Percentiles rank a stretch among this genome's conserved stretches.
Conservation (phyloP, 345 rosid species). For the Gossypium longicalyx region DNA sequence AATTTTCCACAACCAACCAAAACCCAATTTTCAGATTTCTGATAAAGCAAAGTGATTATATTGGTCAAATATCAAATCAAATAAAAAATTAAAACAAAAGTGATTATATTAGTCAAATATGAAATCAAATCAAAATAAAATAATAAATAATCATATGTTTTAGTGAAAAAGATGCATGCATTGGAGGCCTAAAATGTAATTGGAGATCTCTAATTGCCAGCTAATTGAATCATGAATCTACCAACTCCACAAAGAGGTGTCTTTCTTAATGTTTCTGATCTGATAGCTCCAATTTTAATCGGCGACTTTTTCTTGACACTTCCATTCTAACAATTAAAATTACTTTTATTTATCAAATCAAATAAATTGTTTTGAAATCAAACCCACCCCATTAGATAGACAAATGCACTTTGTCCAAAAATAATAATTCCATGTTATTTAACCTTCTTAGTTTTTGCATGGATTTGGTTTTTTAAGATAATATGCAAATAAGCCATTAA, state of each 20-base stretch:
- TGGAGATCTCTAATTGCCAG: conserved; percentile 32
- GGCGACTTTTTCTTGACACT: not conserved
- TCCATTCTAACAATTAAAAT: no score
- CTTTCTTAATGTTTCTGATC: not conserved
- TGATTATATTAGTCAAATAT: conserved; percentile 2
- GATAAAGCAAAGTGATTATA: not conserved
- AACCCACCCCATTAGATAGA: no score
- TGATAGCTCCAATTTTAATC: not conserved
- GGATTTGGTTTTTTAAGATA: no score
- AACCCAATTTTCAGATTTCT: not conserved
- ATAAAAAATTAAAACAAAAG: not conserved
- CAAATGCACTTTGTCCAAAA: no score
- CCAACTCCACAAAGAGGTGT: not conserved
- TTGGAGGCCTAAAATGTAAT: not conserved
- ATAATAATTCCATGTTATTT: no score
- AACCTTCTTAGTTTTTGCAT: no score
- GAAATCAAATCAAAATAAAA: conserved; percentile 22
- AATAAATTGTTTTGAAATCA: no score
- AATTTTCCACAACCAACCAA: conserved; percentile 8
- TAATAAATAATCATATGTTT: not conserved
- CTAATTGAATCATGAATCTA: conserved; percentile 16
- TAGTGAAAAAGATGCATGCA: conserved; percentile 15
- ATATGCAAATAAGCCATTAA: no score
- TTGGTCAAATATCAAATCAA: conserved; percentile 27
- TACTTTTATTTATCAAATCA: no score